Evolutionary conservation across 2,329 filamentous ascomycete species (phyloP).

Genomic region (Cyphellophora attinorum): DNA sequence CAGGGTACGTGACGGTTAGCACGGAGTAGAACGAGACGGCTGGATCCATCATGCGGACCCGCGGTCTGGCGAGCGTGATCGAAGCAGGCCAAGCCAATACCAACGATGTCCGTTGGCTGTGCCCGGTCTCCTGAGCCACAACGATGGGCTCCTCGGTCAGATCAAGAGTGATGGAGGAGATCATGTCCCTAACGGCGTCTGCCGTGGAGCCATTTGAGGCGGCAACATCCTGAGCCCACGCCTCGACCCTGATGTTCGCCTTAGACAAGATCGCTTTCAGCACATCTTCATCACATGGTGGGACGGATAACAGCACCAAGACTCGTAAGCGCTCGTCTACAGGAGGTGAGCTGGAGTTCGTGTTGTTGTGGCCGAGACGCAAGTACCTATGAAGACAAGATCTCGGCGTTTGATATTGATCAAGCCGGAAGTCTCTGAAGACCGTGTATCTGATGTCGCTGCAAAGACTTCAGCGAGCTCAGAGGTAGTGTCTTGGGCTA

Average conservation of each 20-base stretch:
- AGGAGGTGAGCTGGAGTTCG: slow-evolving; percentile 39
- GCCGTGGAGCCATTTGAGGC: slow-evolving; percentile 8
- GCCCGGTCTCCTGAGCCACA: slow-evolving; percentile 33
- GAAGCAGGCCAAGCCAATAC: slow-evolving; percentile 33
- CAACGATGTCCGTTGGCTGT: slow-evolving; percentile 25
- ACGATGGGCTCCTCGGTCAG: slow-evolving; percentile 34
- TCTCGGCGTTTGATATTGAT: neutral
- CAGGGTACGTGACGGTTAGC: slow-evolving; percentile 23
- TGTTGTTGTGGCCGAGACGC: neutral
- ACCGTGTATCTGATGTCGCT: no score
- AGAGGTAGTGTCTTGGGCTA: no score
- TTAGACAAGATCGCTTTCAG: slow-evolving; percentile 40
- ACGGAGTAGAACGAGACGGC: slow-evolving; percentile 39
- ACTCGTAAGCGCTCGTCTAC: slow-evolving; percentile 47
- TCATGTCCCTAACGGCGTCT: slow-evolving; percentile 24
- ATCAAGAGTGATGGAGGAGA: slow-evolving; percentile 30
- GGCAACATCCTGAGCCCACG: slow-evolving; percentile 28
- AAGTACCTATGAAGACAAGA: slow-evolving; percentile 1
- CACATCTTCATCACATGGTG: slow-evolving; percentile 37
- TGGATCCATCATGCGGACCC: slow-evolving; percentile 46
- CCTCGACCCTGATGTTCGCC: slow-evolving; percentile 42
- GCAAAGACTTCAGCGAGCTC: no score
- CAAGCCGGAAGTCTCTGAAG: no score
- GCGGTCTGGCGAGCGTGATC: slow-evolving; percentile 33
- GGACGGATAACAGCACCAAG: slow-evolving; percentile 42